Evolutionary conservation across 345 rosid genomes (phyloP), one percentile per base, ranked within the genome.

Genomic region (Eucalyptus tenuipes): DNA sequence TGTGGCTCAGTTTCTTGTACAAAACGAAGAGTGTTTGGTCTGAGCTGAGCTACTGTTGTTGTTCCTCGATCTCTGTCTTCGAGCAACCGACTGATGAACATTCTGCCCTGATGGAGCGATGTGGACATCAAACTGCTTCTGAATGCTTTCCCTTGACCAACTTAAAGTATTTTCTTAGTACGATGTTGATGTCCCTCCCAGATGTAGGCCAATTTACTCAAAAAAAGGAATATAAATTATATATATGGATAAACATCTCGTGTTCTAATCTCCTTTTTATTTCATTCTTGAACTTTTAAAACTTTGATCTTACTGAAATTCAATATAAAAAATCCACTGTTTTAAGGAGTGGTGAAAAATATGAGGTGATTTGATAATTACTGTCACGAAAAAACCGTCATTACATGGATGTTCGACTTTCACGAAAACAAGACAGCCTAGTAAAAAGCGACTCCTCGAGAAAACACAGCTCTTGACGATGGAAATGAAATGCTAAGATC

Each of bases 381-480:
- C 4, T 37, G 5, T 40, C 45, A 15, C 1, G 2, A 37, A 33
- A 22, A 37, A 40, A 18, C 15, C 0, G 3, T 14, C 10, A 2
- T 7, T 14, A 15, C 9, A 64, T 64, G 37, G 7, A 64, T n/a
- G 40, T 20, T 37, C 14, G 15, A 20, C 15, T 75, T 20, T 75
- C 8, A 40, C 3, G 4, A 37, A 75, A 37, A 75, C 29, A 75
- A 40, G 8, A 27, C 27, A 37, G 82, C 47, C 15, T 71, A 75
- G 25, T 37, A 12, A 40, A 75, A 75, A 6, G 82, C 15, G 8
- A 10, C 82, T 5, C 15, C 47, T 75, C 27, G 3, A 40, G 15
- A 37, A 2, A 75, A 40, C 16, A 10, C 2, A 3, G 45, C 47
- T 37, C 82, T 20, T 20, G 27, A 75, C 7, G 5, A 20, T 40